Evolutionary conservation across 768 basidiomycete species (phyloP).

Genomic region (Candolleomyces aberdarensis): DNA sequence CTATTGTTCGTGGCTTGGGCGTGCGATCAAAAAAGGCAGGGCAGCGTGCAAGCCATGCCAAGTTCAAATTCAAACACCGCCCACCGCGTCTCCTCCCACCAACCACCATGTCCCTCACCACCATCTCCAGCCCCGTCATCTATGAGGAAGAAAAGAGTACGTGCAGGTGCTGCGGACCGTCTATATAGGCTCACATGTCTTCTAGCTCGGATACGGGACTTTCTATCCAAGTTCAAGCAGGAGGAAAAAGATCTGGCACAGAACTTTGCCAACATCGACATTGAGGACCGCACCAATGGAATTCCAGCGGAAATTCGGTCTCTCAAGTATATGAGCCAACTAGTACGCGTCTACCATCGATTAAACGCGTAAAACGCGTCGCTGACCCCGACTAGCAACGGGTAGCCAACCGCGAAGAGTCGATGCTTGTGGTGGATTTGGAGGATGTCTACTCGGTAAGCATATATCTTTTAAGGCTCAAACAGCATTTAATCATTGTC

Average conservation of each 20-base stretch:
- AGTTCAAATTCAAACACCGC: conserved; percentile 36
- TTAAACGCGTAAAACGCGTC: conserved; percentile 26
- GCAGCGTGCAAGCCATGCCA: conserved; percentile 5
- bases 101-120: conserved; percentile 62
- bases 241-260: conserved; percentile 60
- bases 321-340: conserved; percentile 78
- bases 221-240: conserved; percentile 66
- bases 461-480: not conserved
- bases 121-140: conserved; percentile 55
- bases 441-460: conserved; percentile 78
- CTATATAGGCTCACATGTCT: not conserved
- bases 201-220: conserved; percentile 65
- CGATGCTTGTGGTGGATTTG: conserved; percentile 84
- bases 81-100: conserved; percentile 15
- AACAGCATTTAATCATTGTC: conserved; percentile 7
- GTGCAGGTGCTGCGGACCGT: not conserved
- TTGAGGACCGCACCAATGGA: conserved; percentile 47
- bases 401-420: conserved; percentile 90
- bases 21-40: not conserved
- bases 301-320: conserved; percentile 33
- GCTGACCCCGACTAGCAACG: conserved; percentile 59
- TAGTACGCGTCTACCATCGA: conserved; percentile 51
- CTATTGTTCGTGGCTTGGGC: no score
- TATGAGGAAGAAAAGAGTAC: conserved; percentile 75
- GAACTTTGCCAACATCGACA: conserved; percentile 68